Evolutionary conservation across 441 rosid genomes (phyloP), one percentile per base, ranked within the genome.

Genomic region (Codiaeum variegatum): DNA sequence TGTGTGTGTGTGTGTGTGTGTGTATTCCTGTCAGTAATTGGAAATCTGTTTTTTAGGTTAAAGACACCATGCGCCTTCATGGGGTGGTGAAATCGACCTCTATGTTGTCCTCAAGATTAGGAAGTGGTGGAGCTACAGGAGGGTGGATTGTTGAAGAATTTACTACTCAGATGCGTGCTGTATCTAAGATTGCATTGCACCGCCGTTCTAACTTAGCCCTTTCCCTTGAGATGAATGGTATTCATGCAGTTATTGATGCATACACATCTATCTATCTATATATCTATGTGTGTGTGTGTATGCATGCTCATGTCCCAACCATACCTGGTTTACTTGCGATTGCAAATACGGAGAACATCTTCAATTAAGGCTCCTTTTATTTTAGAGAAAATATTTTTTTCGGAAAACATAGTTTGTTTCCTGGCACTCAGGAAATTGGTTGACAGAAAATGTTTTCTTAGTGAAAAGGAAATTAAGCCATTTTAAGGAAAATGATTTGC

Each of bases 131-230:
- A 67, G 73, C 83, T 56, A 79, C 91, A 13, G 94, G 91, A 75
- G 88, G 88, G 40, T 91, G 97, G 92, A 87, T 92, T 77, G 88
- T 97, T 77, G 99, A 90, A 82, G 99, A 97, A 83, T 94, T 97
- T 79, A 94, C 88, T 68, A 89, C 93, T 75, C 99, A 92, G 85
- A 94, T 97, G 98, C 94, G 91, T 75, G 97, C 97, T n/a, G 96
- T 97, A 63, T 94, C 99, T 73, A 97, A 89, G 93, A 90, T 94
- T 83, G 97, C 99, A 68, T 81, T 97, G 91, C 93, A 89, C 74
- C 99, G 97, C 59, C 96, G 85, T 65, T 83, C 92, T 76, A 94
- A 92, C 86, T 87, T 97, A 73, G 90, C 97, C 23, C 73, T 40
- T 72, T 94, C 94, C 79, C 81, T 97, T 80, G 99, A 94, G 84